These are phyloP conservation scores for Diaporthe nobilis DNA, from an alignment of 2,329 filamentous ascomycete genomes.

Conservation along the genomic window DNA sequence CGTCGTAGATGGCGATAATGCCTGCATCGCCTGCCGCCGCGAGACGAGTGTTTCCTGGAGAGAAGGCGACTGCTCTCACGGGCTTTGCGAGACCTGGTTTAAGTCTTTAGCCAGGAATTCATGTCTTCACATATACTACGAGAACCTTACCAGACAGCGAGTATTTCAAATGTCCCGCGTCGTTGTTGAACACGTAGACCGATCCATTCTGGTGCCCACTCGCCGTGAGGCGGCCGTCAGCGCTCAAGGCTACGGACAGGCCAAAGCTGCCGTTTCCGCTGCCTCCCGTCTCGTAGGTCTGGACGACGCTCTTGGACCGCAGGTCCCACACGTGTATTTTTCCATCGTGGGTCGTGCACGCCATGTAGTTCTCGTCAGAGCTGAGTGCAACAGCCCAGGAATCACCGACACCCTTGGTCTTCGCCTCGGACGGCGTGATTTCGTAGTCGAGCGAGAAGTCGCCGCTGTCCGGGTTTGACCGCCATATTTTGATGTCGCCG, in stretches of 20 bases:
- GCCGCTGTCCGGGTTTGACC: constrained; percentile 70
- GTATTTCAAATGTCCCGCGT: constrained; percentile 86
- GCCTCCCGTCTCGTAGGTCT: constrained; percentile 83
- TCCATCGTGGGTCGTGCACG: constrained; percentile 90
- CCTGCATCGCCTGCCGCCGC: constrained; percentile 92
- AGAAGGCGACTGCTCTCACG: constrained; percentile 89
- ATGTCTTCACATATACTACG: background rate
- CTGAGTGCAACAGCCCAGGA: constrained; percentile 92
- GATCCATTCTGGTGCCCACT: constrained; percentile 94
- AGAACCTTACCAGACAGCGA: constrained; percentile 79
- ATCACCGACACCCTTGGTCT: constrained; percentile 64
- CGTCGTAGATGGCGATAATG: constrained; percentile 93
- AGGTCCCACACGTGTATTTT: constrained; percentile 91
- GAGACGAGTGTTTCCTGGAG: constrained; percentile 84
- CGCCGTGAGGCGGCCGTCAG: constrained; percentile 87
- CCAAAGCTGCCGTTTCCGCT: constrained; percentile 80
- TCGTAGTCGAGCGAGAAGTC: constrained; percentile 66
- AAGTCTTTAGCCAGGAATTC: background rate
- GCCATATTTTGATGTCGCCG: constrained; percentile 90
- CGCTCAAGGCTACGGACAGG: constrained; percentile 84
- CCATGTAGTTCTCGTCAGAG: constrained; percentile 85
- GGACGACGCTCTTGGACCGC: constrained; percentile 63
- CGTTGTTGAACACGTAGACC: constrained; percentile 96
- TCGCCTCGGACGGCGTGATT: constrained; percentile 53
- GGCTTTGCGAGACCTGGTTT: constrained; percentile 84